Evolutionary conservation across 257 asterid species (phyloP).

Genomic region (Capsicum baccatum): DNA sequence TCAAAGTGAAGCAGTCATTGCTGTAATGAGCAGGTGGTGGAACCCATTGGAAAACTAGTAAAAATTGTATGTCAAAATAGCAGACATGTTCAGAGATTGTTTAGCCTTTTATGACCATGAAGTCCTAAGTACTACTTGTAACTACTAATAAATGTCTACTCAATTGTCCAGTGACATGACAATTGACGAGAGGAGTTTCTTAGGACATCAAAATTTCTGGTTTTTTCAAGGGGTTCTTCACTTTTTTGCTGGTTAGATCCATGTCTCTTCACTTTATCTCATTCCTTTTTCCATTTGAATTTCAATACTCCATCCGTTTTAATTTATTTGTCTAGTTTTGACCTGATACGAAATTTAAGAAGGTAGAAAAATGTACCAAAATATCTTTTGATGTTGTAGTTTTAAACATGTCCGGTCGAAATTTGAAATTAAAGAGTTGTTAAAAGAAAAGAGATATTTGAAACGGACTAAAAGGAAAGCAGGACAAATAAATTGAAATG

Average conservation of each 20-base stretch:
- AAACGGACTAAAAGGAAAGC: too few species aligned
- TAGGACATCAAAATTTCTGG: constrained; percentile 19
- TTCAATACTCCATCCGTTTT: not conserved
- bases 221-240: not conserved
- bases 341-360: too few species aligned
- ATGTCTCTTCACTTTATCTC: constrained; percentile 21
- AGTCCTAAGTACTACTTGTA: not conserved
- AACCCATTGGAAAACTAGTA: not conserved
- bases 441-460: too few species aligned
- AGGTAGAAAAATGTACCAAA: too few species aligned
- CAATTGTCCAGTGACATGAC: constrained; percentile 27
- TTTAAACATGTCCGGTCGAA: too few species aligned
- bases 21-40: constrained; percentile 13
- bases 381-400: too few species aligned
- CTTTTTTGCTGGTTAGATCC: not conserved
- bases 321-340: too few species aligned
- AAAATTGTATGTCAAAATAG: constrained; percentile 1
- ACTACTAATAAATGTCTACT: constrained; percentile 11
- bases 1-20: not conserved
- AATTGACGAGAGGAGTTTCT: constrained; percentile 25
- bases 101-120: constrained; percentile 29
- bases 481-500: too few species aligned
- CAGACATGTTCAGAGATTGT: constrained; percentile 26
- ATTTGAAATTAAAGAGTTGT: too few species aligned
- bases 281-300: not conserved